Evolutionary conservation across 2,329 filamentous ascomycete species (phyloP).

Genomic region (Botrytis byssoidea): DNA sequence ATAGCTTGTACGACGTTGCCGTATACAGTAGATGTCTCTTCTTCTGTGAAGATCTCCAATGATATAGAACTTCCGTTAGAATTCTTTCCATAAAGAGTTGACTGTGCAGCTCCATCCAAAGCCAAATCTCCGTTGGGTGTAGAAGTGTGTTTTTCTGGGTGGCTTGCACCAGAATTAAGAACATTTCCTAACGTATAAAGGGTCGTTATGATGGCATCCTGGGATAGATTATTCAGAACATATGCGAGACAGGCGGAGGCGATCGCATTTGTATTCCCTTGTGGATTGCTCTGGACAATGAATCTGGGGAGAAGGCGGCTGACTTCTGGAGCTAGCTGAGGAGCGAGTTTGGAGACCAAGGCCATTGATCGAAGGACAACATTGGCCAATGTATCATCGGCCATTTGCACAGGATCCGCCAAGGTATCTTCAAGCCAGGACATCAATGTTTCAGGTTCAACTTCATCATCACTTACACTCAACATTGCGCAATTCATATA

Average conservation of each 20-base stretch:
- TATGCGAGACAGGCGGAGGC: conserved; percentile 84
- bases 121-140: conserved; percentile 54
- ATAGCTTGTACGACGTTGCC: conserved; percentile 93
- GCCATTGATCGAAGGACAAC: conserved; percentile 80
- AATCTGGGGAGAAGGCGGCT: conserved; percentile 80
- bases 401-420: conserved; percentile 77
- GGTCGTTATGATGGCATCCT: conserved; percentile 92
- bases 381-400: conserved; percentile 71
- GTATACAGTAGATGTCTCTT: conserved; percentile 75
- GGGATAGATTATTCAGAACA: conserved; percentile 77
- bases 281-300: conserved; percentile 78
- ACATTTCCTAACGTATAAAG: conserved; percentile 96
- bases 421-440: conserved; percentile 83
- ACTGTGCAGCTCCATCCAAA: conserved; percentile 46
- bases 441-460: conserved; percentile 76
- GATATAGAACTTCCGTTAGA: conserved; percentile 77
- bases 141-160: conserved; percentile 46
- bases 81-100: conserved; percentile 54
- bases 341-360: conserved; percentile 72
- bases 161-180: conserved; percentile 66
- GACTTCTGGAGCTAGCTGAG: conserved; percentile 69
- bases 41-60: conserved; percentile 69
- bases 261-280: conserved; percentile 65
- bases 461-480: conserved; percentile 67
- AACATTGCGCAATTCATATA: conserved; percentile 83